A percentile compares a stretch with the other conserved stretches of the same genome.
Conservation (phyloP, 2,329 filamentous ascomycete species). For the Phoma herbarum region DNA sequence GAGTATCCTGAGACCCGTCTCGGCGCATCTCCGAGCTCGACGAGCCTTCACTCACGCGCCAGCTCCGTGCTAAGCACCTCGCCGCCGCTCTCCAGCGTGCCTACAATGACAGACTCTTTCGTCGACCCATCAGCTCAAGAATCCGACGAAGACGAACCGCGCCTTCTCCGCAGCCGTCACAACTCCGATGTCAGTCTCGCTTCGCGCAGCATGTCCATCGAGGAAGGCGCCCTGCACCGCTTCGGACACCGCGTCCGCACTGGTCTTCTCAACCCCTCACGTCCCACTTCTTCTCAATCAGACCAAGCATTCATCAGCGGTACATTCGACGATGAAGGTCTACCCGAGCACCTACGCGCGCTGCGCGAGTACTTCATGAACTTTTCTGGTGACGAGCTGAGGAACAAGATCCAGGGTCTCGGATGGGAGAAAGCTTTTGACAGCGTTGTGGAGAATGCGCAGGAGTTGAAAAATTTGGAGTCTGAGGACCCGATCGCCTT, state of each 20-base stretch:
- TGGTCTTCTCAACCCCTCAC: slow-evolving; percentile 61
- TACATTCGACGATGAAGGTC: slow-evolving; percentile 44
- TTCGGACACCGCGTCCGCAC: slow-evolving; percentile 72
- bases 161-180: slow-evolving; percentile 63
- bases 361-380: slow-evolving; percentile 71
- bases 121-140: slow-evolving; percentile 38
- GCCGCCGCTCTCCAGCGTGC: slow-evolving; percentile 40
- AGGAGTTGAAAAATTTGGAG: slow-evolving; percentile 70
- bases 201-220: slow-evolving; percentile 69
- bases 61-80: slow-evolving; percentile 46
- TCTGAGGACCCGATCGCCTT: slow-evolving; percentile 48
- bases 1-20: slow-evolving; percentile 90
- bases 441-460: slow-evolving; percentile 70
- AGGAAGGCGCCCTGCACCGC: slow-evolving; percentile 75
- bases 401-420: slow-evolving; percentile 62
- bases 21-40: slow-evolving; percentile 41
- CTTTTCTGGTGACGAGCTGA: slow-evolving; percentile 67
- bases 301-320: slow-evolving; percentile 41
- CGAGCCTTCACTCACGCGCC: slow-evolving; percentile 38
- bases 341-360: slow-evolving; percentile 58
- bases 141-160: slow-evolving; percentile 55
- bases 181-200: slow-evolving; percentile 74
- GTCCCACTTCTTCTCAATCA: slow-evolving; percentile 41
- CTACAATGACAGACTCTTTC: slow-evolving; percentile 43
- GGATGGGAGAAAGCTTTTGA: slow-evolving; percentile 67